Percentiles rank a stretch among this genome's conserved stretches.
Evolutionary conservation across 306 rosid species (phyloP).

Genomic region (Cicer yamashitae): DNA sequence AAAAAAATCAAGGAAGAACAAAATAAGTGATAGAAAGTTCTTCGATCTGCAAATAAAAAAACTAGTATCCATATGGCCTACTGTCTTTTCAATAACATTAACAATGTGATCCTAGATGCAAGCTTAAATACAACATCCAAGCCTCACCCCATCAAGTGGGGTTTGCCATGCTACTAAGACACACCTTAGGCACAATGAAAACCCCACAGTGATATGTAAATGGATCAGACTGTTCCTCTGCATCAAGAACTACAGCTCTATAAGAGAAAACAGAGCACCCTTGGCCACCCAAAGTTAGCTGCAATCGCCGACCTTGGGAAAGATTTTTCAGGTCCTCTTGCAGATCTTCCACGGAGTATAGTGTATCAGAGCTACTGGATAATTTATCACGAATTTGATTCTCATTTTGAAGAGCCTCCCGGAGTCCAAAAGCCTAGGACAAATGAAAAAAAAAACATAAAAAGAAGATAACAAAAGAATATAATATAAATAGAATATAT

Average conservation of each 20-base stretch:
- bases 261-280: constrained; percentile 75
- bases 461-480: constrained; percentile 25
- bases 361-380: constrained; percentile 64
- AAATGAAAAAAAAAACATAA: constrained; percentile 21
- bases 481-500: constrained; percentile 18
- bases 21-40: constrained; percentile 6
- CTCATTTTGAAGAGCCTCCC: constrained; percentile 75
- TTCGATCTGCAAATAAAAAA: background rate
- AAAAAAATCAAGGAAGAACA: constrained; percentile 15
- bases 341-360: constrained; percentile 76
- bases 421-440: constrained; percentile 70
- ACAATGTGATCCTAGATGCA: constrained; percentile 2
- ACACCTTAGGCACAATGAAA: constrained; percentile 95
- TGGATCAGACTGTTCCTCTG: constrained; percentile 67
- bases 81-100: background rate
- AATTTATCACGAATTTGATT: constrained; percentile 71
- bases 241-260: constrained; percentile 82
- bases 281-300: constrained; percentile 73
- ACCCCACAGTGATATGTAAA: constrained; percentile 83
- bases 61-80: constrained; percentile 1
- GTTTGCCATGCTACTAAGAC: constrained; percentile 28
- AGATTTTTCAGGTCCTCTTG: constrained; percentile 71
- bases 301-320: constrained; percentile 77
- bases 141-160: background rate
- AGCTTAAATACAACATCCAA: background rate